Evolutionary conservation across 768 basidiomycete species (phyloP).

Genomic region (Auricularia sp.): DNA sequence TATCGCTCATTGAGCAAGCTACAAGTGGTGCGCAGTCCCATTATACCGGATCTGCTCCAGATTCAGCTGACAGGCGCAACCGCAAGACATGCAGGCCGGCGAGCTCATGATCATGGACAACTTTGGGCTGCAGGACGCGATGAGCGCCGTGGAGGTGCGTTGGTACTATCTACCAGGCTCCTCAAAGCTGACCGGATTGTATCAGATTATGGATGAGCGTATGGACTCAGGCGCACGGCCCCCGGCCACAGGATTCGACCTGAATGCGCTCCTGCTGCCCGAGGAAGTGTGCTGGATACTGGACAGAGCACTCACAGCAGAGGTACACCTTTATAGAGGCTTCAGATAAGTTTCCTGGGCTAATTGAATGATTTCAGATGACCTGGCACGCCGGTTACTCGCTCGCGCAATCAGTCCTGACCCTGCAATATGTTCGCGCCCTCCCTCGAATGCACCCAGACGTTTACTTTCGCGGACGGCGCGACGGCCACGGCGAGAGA

Average conservation of each 20-base stretch:
- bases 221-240: conserved; percentile 66
- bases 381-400: conserved; percentile 80
- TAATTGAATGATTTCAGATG: conserved; percentile 43
- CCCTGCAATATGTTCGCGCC: conserved; percentile 62
- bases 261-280: conserved; percentile 51
- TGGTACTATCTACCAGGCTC: conserved; percentile 10
- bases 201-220: conserved; percentile 79
- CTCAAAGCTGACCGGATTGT: conserved; percentile 7
- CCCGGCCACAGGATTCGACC: conserved; percentile 40
- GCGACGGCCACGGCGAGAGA: conserved; percentile 30
- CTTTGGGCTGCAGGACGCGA: conserved; percentile 77
- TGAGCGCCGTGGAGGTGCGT: conserved; percentile 84
- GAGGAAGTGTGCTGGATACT: conserved; percentile 85
- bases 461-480: conserved; percentile 23
- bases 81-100: conserved; percentile 52
- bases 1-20: conserved; percentile 47
- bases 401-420: conserved; percentile 80
- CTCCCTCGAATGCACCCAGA: conserved; percentile 47
- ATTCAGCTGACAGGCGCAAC: background rate
- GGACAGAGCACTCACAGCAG: conserved; percentile 65
- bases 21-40: conserved; percentile 38
- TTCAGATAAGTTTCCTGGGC: background rate
- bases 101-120: conserved; percentile 56
- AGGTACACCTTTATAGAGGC: conserved; percentile 33
- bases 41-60: background rate